Conservation (phyloP, 2,329 filamentous ascomycete species). For the Talaromyces islandicus region DNA sequence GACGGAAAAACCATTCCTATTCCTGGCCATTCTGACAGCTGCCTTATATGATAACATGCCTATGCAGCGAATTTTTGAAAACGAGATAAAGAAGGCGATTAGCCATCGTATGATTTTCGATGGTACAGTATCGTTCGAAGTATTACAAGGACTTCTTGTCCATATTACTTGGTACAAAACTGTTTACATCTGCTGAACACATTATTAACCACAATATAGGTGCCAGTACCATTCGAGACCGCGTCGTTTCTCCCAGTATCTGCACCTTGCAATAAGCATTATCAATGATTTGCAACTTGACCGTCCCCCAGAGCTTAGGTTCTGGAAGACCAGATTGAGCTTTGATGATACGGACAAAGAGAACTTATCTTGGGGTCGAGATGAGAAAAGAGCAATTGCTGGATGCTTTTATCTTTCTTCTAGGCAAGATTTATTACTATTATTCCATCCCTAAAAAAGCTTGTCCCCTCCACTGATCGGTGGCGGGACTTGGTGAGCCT, state of each 20-base stretch:
- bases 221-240: constrained; percentile 27
- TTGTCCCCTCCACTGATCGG: neutral
- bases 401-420: constrained; percentile 41
- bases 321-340: constrained; percentile 24
- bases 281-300: constrained; percentile 30
- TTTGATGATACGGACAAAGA: constrained; percentile 16
- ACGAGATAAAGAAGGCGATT: constrained; percentile 18
- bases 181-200: neutral
- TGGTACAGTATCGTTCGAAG: constrained; percentile 31
- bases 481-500: neutral
- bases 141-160: constrained; percentile 35
- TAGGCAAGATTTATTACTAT: constrained; percentile 22
- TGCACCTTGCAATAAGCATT: constrained; percentile 32
- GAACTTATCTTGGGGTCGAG: constrained; percentile 23
- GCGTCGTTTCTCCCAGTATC: constrained; percentile 25
- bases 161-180: constrained; percentile 27
- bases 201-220: constrained; percentile 14
- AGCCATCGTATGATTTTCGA: constrained; percentile 23
- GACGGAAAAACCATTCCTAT: constrained; percentile 26
- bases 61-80: constrained; percentile 27
- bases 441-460: neutral
- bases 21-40: constrained; percentile 27
- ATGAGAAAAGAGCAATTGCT: constrained; percentile 39
- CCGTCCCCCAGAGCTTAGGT: constrained; percentile 18
- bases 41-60: constrained; percentile 26